A percentile compares a stretch with the other conserved stretches of the same genome.
phyloP scores from a whole-genome alignment of 768 basidiomycete genomes.

The Hemileccinum rubropunctum region DNA sequence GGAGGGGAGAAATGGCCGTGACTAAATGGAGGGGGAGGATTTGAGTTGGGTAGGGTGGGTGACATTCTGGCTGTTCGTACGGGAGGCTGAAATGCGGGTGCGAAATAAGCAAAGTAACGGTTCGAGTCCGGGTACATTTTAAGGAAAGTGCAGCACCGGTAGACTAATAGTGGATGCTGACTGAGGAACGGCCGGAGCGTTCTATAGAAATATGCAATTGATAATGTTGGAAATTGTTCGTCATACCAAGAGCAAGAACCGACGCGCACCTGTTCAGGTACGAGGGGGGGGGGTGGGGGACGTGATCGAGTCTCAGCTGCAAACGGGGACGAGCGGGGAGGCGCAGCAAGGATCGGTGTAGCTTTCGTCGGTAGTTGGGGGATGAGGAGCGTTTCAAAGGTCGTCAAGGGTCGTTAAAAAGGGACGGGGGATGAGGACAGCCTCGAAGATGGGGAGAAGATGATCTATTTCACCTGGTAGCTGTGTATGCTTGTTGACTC shows the following conservation, averaged over 20 bases:
- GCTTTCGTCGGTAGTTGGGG: too few species aligned
- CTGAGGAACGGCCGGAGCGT: constrained; percentile 29
- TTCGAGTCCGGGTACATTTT: constrained; percentile 32
- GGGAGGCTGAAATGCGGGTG: constrained; percentile 20
- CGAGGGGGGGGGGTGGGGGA: constrained; percentile 13
- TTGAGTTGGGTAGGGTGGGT: too few species aligned
- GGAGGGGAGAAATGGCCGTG: constrained; percentile 22
- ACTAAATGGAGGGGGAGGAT: too few species aligned
- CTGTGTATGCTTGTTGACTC: constrained; percentile 33
- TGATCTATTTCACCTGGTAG: constrained; percentile 6
- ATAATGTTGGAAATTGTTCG: constrained; percentile 33
- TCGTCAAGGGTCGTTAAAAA: constrained; percentile 33
- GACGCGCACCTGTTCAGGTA: constrained; percentile 32
- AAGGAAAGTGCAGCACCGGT: constrained; percentile 24
- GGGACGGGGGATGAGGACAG: constrained; percentile 4
- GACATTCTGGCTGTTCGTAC: constrained; percentile 22
- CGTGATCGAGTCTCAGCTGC: constrained; percentile 31
- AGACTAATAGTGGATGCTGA: too few species aligned
- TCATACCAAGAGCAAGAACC: constrained; percentile 33
- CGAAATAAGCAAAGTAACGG: constrained; percentile 24
- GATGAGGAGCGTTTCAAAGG: too few species aligned
- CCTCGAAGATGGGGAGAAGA: not conserved
- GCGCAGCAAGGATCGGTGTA: too few species aligned
- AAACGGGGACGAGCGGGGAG: too few species aligned
- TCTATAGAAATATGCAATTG: constrained; percentile 35